Evolutionary conservation across 192 early-diverging fungal species (phyloP), one percentile per base, ranked within the genome.

Genomic region (Endogone sp.): DNA sequence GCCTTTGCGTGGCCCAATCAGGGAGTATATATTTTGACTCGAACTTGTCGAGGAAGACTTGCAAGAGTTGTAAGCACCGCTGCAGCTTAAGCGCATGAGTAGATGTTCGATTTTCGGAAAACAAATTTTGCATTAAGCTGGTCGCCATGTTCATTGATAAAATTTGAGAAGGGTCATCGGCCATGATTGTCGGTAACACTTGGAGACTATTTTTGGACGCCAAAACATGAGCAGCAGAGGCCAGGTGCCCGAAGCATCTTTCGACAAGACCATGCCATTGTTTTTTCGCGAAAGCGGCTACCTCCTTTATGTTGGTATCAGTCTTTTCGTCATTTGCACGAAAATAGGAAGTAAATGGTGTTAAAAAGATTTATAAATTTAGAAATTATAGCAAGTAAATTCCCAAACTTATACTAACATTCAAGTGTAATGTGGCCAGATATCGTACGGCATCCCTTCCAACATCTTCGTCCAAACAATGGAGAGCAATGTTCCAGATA

Each of bases 401-500:
- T 30, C 3, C 16, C n/a, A 22, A 56, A 55, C 10, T 20, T n/a
- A 20, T n/a, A 55, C 66, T n/a, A 29, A 73, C 66, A 64, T 73
- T 62, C 67, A 73, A 44, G 59, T 73, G 62, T 31, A 73, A 57
- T 58, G 61, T 54, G 3, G 77, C 75, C 31, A 82, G 63, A n/a
- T 76, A 65, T 3, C 70, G 72, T 4, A 63, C 77, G 0, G 81
- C 81, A 62, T 75, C 59, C 22, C 64, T 49, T 9, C 81, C 81
- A 4, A 82, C 81, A 29, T 54, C 49, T 23, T 78, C 72, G 21
- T 64, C 59, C 24, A 63, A 63, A 23, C 77, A 72, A 29, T 70
- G 71, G 8, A 82, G 68, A 0, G 81, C 81, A 25, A 82, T 76
- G 13, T 77, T 73, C 81, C 81, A 82, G 31, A 82, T 76, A 59